Percentiles rank a stretch among this genome's conserved stretches.
Conservation (phyloP, 169 alveolate genomes). For the Plasmodium gallinaceum region DNA sequence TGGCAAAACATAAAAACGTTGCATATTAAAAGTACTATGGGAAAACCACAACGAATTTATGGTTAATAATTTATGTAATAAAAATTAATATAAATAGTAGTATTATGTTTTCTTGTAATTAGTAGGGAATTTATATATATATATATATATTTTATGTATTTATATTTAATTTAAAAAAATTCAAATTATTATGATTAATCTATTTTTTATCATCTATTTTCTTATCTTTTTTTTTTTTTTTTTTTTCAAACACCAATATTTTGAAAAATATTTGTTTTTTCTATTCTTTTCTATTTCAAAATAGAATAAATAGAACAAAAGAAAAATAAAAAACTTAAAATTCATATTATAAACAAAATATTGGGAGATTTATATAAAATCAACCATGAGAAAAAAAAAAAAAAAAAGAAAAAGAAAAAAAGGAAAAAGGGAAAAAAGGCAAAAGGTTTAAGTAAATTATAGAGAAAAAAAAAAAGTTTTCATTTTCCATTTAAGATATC, state of each 20-base stretch:
- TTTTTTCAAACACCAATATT: constrained; percentile 78
- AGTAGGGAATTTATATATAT: background rate
- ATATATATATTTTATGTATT: background rate
- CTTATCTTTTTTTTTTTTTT: constrained; percentile 53
- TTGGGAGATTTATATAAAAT: constrained; percentile 77
- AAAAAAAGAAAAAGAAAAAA: constrained; percentile 30
- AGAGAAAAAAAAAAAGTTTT: too few species aligned
- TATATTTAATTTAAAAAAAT: background rate
- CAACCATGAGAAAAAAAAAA: constrained; percentile 71
- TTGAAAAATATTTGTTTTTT: constrained; percentile 54
- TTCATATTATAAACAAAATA: constrained; percentile 39
- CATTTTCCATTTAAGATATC: too few species aligned
- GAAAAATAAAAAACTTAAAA: constrained; percentile 11
- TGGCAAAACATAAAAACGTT: constrained; percentile 99
- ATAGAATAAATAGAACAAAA: constrained; percentile 14
- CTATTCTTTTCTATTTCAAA: constrained; percentile 24
- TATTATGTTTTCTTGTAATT: too few species aligned
- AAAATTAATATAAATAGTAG: background rate
- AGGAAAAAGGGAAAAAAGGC: background rate
- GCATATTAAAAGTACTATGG: constrained; percentile 99
- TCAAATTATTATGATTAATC: background rate
- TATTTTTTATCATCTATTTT: background rate
- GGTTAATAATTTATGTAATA: constrained; percentile 85
- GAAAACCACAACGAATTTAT: constrained; percentile 96
- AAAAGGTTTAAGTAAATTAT: too few species aligned